Evolutionary conservation across 129 eudicot species (phyloP), one percentile per base, ranked within the genome.

Genomic region (Arctium lappa): DNA sequence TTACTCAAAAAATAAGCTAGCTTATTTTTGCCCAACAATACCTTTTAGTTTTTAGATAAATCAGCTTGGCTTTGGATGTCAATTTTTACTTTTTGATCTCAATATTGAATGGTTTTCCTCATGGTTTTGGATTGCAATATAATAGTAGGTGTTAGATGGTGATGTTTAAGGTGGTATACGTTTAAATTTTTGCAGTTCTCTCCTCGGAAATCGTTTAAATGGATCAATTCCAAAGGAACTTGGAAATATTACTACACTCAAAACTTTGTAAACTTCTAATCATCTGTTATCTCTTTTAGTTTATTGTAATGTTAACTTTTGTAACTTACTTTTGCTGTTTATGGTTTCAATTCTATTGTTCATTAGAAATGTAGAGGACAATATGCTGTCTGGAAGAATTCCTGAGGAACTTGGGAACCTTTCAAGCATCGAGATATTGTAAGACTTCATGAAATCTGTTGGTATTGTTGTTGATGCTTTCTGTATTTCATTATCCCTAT

Each of bases 141-240:
- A 4, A 22, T 22, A 15, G 12, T 73, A 15, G 53, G 16, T 44
- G 50, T 44, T 44, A 44, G 12, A 44, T 44, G 65, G 18, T 53
- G 22, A 53, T 12, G 22, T 53, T 53, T 53, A 53, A 53, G 65
- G 2, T 53, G 18, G 5, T 12, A 53, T 53, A 12, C 65, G 6
- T 53, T 53, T 53, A 4, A 53, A 53, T 53, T 16, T 16, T 4
- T 82, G 83, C 92, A 94, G 98, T 15, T 84, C 93, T 72, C 86
- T 94, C 0, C 18, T 88, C 11, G 98, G 86, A 10, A 94, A 94
- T 71, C 97, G 91, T 6, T 34, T 89, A 6, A 84, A 80, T 0
- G 98, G 98, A 71, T 33, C 89, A 50, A 84, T 94, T 72, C 98
- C 97, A 5, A 82, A 80, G 82, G 91, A 90, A 82, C 81, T 89